Conservation (phyloP, 768 basidiomycete genomes). For the Tephrocybe sp. region DNA sequence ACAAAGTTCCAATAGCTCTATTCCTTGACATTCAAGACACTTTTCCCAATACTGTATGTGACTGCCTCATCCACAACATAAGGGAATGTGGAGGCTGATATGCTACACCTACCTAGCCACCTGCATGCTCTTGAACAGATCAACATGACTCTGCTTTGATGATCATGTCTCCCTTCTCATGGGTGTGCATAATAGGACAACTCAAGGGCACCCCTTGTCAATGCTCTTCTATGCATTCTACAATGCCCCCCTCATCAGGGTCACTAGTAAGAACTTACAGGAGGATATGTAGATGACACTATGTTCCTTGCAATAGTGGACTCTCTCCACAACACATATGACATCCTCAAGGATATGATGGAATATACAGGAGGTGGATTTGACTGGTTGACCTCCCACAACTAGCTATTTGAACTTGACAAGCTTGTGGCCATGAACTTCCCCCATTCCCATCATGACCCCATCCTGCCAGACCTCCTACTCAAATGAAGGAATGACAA, state of each 20-base stretch:
- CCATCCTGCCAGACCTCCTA: no score
- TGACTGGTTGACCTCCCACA: conserved; percentile 26
- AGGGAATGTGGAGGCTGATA: conserved; percentile 24
- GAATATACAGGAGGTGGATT: conserved; percentile 23
- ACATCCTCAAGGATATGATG: no score
- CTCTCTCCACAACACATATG: conserved; percentile 31
- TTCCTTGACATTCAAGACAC: conserved; percentile 45
- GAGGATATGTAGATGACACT: conserved; percentile 14
- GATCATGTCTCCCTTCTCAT: no score
- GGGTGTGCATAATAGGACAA: no score
- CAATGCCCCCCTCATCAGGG: no score
- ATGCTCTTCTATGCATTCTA: no score
- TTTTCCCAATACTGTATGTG: conserved; percentile 37
- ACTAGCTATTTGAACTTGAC: conserved; percentile 32
- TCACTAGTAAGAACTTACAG: neutral
- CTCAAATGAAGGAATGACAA: no score
- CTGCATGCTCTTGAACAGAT: conserved; percentile 16
- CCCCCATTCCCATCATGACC: no score
- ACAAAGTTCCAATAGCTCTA: conserved; percentile 32
- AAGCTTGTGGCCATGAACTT: no score
- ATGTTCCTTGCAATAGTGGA: no score
- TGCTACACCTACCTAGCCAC: conserved; percentile 17
- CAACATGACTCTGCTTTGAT: no score
- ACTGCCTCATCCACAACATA: no score
- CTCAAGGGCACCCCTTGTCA: conserved; percentile 28